Evolutionary conservation across 768 basidiomycete species (phyloP), one percentile per base, ranked within the genome.

Genomic region (Collybiopsis luxurians): DNA sequence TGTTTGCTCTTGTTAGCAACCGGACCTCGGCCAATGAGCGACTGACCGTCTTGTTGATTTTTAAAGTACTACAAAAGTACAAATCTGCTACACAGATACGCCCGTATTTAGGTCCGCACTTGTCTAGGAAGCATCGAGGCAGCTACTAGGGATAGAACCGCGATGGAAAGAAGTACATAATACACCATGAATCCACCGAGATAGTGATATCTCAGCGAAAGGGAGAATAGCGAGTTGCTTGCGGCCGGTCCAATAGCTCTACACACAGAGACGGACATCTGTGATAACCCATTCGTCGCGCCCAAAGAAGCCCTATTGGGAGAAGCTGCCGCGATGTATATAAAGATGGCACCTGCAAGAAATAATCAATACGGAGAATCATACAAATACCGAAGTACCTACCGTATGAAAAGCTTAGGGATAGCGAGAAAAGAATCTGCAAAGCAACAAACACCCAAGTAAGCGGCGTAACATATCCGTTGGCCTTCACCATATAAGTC

Each of bases 241-340:
- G 68, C 59, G 1, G 77, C 75, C 3, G 81, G 81, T 4, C 80
- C 82, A 56, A 83, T 60, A 13, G 75, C 58, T 26, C 80, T 77
- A 64, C 67, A 40, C 6, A 59, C 15, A 43, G 31, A 39, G 28
- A 65, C 66, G 5, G 65, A 38, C 39, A 75, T 60, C 55, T 76
- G 75, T 1, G 69, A 66, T 1, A 75, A 63, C 0, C 80, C 80
- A 56, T 82, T 82, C 27, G 78, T 79, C 2, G 77, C 72, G 1
- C 81, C 81, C 3, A 82, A 67, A 19, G 79, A 77, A 2, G 74
- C 73, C 17, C 70, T 70, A 36, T 79, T 78, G 17, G 82, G 79
- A 2, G 82, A 66, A 12, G 80, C 69, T 1, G 73, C 76, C 9
- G 74, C 68, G 57, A 82, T 75, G 50, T 73, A 80, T 30, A 83